A percentile compares a stretch with the other conserved stretches of the same genome.
Conservation (phyloP, 148 eudicot species). For the Camellia lanceoleosa region DNA sequence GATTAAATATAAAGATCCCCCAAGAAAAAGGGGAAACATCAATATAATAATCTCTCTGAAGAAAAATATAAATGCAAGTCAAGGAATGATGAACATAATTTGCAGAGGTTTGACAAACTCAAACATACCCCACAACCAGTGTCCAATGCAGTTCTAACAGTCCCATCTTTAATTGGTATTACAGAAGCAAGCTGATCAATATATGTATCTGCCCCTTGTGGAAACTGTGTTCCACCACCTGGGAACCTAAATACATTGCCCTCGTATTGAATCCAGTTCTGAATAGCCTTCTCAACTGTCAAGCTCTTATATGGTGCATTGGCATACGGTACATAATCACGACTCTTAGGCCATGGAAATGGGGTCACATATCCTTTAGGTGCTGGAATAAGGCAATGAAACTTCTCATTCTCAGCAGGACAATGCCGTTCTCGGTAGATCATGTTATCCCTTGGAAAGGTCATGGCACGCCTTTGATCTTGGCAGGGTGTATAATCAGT, state of each 20-base stretch:
- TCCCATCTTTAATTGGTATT: slow-evolving; percentile 78
- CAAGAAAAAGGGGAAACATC: not conserved
- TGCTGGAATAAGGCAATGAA: slow-evolving; percentile 91
- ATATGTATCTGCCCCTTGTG: slow-evolving; percentile 95
- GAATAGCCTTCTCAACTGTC: slow-evolving; percentile 98
- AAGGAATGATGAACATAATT: not conserved
- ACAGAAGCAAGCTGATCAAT: slow-evolving; percentile 89
- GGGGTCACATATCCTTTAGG: slow-evolving; percentile 94
- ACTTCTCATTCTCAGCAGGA: slow-evolving; percentile 61
- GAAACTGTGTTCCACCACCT: slow-evolving; percentile 98
- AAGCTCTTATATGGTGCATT: slow-evolving; percentile 97
- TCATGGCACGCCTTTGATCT: slow-evolving; percentile 90
- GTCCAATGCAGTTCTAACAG: slow-evolving; percentile 88
- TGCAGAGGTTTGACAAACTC: slow-evolving; percentile 7
- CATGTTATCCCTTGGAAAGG: slow-evolving; percentile 83
- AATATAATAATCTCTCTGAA: not conserved
- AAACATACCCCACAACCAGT: slow-evolving; percentile 97
- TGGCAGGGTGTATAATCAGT: slow-evolving; percentile 97
- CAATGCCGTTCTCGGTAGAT: slow-evolving; percentile 88
- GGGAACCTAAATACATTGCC: slow-evolving; percentile 97
- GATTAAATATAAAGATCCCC: not conserved
- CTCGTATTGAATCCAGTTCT: slow-evolving; percentile 96
- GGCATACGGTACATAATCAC: slow-evolving; percentile 94
- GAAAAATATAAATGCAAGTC: not conserved
- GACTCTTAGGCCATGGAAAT: slow-evolving; percentile 96